Evolutionary conservation across 352 stramenopile genomes (phyloP).

Genomic region (Phytophthora aleatoria): DNA sequence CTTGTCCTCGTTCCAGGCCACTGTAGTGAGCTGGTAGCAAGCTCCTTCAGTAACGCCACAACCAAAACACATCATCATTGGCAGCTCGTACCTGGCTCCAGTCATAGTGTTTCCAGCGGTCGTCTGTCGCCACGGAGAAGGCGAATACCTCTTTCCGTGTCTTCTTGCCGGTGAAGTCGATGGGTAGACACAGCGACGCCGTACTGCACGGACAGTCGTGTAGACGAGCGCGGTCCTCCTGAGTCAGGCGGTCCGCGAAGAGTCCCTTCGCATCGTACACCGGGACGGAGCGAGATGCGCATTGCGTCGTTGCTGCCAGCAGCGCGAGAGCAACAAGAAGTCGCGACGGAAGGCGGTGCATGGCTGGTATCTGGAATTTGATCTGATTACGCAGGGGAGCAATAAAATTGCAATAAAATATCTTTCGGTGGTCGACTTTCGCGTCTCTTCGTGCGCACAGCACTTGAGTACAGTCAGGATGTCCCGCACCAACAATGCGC

Average conservation of each 20-base stretch:
- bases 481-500: constrained; percentile 53
- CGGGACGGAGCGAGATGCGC: constrained; percentile 3
- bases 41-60: neutral
- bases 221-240: constrained; percentile 41
- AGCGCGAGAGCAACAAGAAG: constrained; percentile 9
- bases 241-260: constrained; percentile 26
- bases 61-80: constrained; percentile 1
- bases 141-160: constrained; percentile 72
- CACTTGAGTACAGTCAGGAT: constrained; percentile 21
- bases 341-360: neutral
- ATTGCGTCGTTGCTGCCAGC: constrained; percentile 14
- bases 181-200: constrained; percentile 58
- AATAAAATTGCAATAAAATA: constrained; percentile 16
- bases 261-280: constrained; percentile 31
- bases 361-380: neutral
- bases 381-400: constrained; percentile 14
- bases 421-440: constrained; percentile 23
- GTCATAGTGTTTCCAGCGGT: constrained; percentile 83
- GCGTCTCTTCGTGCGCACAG: constrained; percentile 22
- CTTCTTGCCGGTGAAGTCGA: constrained; percentile 31
- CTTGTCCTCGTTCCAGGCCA: constrained; percentile 87
- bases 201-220: constrained; percentile 54
- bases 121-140: constrained; percentile 66
- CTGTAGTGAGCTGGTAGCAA: constrained; percentile 59
- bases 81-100: constrained; percentile 52